These are phyloP conservation scores for Salmacisia buchloeana DNA, from an alignment of 1,284 basidiomycete genomes.

Conservation along the genomic window DNA sequence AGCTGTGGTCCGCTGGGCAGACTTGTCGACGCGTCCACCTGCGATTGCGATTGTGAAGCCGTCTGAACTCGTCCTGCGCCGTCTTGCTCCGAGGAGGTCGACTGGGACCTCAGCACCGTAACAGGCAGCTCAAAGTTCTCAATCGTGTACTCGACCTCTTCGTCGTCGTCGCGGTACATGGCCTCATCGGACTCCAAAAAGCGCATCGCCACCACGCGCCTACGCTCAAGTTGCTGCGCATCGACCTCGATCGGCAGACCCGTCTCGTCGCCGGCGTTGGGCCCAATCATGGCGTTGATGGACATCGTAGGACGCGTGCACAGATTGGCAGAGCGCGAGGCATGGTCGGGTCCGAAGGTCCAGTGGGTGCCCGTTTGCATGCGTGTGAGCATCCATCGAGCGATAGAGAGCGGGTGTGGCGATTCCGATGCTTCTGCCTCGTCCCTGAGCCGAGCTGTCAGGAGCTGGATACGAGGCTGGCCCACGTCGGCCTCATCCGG, in stretches of 20 bases:
- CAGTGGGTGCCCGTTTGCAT: neutral
- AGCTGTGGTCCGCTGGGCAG: too few species aligned
- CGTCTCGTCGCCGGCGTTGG: neutral
- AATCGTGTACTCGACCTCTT: neutral
- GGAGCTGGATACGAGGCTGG: neutral
- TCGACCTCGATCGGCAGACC: neutral
- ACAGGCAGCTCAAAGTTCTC: conserved; percentile 1
- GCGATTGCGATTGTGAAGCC: neutral
- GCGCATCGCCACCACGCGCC: neutral
- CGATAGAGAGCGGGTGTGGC: neutral
- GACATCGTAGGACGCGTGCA: neutral
- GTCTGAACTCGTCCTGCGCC: neutral
- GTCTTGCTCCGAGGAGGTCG: neutral
- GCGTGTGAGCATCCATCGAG: neutral
- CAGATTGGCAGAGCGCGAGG: neutral
- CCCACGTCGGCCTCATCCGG: neutral
- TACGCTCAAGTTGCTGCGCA: neutral
- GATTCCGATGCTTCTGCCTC: neutral
- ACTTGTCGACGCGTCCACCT: too few species aligned
- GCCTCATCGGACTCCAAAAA: neutral
- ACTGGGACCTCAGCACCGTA: neutral
- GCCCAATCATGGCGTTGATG: neutral
- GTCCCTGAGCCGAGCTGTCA: neutral
- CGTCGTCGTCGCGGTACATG: neutral
- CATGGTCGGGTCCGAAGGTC: conserved; percentile 3